phyloP scores from a whole-genome alignment of 2,329 filamentous ascomycete species.

The Aureobasidium sp. region DNA sequence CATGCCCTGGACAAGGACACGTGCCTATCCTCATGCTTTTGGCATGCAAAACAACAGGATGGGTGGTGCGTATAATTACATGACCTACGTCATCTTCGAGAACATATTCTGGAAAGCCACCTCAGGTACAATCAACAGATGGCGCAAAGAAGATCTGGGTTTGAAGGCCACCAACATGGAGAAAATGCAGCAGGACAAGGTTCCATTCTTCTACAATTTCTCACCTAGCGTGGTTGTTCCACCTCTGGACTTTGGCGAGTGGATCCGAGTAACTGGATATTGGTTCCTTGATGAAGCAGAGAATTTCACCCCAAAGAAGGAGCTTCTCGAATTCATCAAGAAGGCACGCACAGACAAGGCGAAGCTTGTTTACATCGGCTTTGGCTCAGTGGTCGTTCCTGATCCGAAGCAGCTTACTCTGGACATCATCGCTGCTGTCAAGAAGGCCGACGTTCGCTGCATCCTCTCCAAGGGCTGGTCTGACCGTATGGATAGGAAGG shows the following conservation, averaged over 20 bases:
- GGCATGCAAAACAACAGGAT: slow-evolving; percentile 87
- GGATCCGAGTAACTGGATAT: slow-evolving; percentile 94
- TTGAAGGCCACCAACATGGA: slow-evolving; percentile 74
- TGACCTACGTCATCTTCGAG: slow-evolving; percentile 94
- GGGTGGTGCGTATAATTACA: slow-evolving; percentile 90
- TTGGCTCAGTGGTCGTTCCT: slow-evolving; percentile 89
- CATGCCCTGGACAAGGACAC: slow-evolving; percentile 96
- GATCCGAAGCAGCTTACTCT: slow-evolving; percentile 82
- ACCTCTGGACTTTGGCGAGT: slow-evolving; percentile 91
- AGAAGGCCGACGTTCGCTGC: slow-evolving; percentile 86
- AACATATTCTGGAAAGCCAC: slow-evolving; percentile 95
- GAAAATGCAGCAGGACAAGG: slow-evolving; percentile 91
- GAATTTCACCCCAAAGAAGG: slow-evolving; percentile 63
- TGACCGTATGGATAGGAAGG: slow-evolving; percentile 60
- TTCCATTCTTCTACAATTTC: slow-evolving; percentile 98
- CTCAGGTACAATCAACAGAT: slow-evolving; percentile 81
- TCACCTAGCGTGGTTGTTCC: slow-evolving; percentile 89
- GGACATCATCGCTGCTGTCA: slow-evolving; percentile 85
- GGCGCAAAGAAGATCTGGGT: slow-evolving; percentile 72
- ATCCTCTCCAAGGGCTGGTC: slow-evolving; percentile 97
- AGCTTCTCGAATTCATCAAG: slow-evolving; percentile 73
- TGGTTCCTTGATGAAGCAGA: slow-evolving; percentile 82
- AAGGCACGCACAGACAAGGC: slow-evolving; percentile 72
- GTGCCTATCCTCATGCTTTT: slow-evolving; percentile 94
- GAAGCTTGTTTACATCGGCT: slow-evolving; percentile 93